Conservation (phyloP, 2,329 filamentous ascomycete species). For the Ploettnerulaceae sp. region DNA sequence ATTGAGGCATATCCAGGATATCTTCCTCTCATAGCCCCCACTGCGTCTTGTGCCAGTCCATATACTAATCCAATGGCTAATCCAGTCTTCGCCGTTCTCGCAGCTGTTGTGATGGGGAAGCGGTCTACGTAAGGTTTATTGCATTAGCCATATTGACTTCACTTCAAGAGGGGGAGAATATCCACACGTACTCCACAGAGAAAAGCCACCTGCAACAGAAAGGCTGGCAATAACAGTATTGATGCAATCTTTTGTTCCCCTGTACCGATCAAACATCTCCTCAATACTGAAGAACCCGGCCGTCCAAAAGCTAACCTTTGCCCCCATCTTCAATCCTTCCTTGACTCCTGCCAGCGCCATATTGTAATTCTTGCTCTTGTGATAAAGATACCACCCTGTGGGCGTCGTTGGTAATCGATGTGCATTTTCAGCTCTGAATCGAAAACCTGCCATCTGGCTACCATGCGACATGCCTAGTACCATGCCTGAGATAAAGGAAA, state of each 20-base stretch:
- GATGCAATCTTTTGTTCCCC: conserved; percentile 66
- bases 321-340: conserved; percentile 73
- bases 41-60: conserved; percentile 72
- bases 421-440: conserved; percentile 92
- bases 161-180: conserved; percentile 4
- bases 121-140: conserved; percentile 50
- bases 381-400: conserved; percentile 95
- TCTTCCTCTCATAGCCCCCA: conserved; percentile 65
- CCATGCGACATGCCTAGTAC: conserved; percentile 68
- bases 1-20: conserved; percentile 56
- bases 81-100: conserved; percentile 74
- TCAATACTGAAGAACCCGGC: conserved; percentile 76
- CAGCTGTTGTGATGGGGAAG: conserved; percentile 71
- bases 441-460: conserved; percentile 67
- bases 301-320: conserved; percentile 66
- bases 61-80: conserved; percentile 74
- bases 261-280: conserved; percentile 74
- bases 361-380: conserved; percentile 96
- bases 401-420: conserved; percentile 82
- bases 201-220: conserved; percentile 81
- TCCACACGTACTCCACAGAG: conserved; percentile 66
- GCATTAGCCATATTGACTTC: not conserved
- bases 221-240: conserved; percentile 80
- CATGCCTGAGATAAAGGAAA: conserved; percentile 65
- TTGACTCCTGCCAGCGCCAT: conserved; percentile 70